Percentiles rank a stretch among this genome's conserved stretches.
Evolutionary conservation across 2,329 filamentous ascomycete genomes (phyloP).

Genomic region (Colletotrichum kahawae): DNA sequence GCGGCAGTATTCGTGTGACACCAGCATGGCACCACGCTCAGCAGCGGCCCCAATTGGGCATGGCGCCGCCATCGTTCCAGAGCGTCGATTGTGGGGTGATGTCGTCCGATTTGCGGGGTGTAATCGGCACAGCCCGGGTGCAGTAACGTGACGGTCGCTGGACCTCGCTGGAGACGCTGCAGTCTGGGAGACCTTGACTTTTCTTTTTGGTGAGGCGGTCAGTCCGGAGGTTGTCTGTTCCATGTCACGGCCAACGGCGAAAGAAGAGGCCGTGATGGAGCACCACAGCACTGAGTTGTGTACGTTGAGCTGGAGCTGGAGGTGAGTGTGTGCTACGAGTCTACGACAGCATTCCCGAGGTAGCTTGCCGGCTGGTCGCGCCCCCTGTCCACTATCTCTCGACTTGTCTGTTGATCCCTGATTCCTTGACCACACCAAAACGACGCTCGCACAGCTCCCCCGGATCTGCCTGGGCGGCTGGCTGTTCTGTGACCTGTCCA

Average conservation of each 20-base stretch:
- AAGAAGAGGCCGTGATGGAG: background rate
- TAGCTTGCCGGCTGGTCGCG: background rate
- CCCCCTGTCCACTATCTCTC: background rate
- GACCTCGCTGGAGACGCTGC: background rate
- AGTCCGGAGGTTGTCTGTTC: background rate
- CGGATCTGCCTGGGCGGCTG: background rate
- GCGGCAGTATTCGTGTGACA: constrained; percentile 14
- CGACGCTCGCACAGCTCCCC: background rate
- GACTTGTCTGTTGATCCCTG: constrained; percentile 5
- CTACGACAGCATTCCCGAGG: background rate
- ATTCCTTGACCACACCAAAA: background rate
- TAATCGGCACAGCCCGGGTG: constrained; percentile 20
- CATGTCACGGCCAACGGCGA: background rate
- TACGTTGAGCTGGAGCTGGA: background rate
- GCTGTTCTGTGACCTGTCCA: background rate
- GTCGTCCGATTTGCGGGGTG: constrained; percentile 20
- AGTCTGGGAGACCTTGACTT: background rate
- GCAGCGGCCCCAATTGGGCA: constrained; percentile 11
- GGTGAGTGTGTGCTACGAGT: background rate
- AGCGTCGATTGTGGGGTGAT: constrained; percentile 22
- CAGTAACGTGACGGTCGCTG: constrained; percentile 8
- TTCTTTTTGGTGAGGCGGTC: background rate
- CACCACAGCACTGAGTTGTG: background rate
- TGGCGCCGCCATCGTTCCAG: constrained; percentile 19
- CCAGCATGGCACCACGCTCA: constrained; percentile 18